These are phyloP conservation scores for Discostella stelligera DNA, from an alignment of 352 stramenopile species.

Conservation along the genomic window DNA sequence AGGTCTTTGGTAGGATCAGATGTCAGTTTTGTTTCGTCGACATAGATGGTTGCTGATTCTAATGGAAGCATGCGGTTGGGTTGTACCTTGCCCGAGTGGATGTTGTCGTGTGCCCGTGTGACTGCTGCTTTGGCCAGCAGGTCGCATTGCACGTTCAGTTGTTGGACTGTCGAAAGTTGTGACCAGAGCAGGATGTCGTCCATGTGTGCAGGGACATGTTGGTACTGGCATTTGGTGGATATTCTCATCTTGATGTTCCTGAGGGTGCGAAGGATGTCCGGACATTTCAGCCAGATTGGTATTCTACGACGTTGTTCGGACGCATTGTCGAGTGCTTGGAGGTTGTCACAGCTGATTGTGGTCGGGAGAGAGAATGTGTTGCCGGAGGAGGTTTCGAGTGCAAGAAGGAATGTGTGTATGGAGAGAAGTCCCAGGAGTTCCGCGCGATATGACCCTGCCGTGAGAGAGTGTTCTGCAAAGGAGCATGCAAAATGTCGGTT, in stretches of 20 bases:
- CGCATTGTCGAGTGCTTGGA: neutral
- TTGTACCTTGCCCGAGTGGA: too few relatives aligned
- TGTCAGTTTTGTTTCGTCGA: neutral
- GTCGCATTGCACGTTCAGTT: conserved; percentile 13
- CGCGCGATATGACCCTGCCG: neutral
- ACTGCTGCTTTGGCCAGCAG: conserved; percentile 9
- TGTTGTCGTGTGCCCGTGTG: too few relatives aligned
- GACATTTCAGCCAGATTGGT: neutral
- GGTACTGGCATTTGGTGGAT: neutral
- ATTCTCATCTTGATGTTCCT: neutral
- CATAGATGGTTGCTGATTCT: neutral
- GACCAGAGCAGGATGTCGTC: neutral
- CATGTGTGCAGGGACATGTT: conserved; percentile 1
- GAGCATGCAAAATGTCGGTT: too few relatives aligned
- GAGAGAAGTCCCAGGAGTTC: too few relatives aligned
- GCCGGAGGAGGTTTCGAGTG: too few relatives aligned
- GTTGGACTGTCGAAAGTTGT: neutral
- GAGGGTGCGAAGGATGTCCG: neutral
- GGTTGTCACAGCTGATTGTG: conserved; percentile 1
- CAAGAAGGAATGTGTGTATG: too few relatives aligned
- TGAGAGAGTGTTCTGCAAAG: neutral
- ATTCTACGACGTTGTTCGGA: neutral
- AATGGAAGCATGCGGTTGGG: neutral
- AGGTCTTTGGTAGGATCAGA: neutral
- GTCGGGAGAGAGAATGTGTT: too few relatives aligned